Conservation (phyloP, 345 rosid species). For the Hirschfeldia incana region DNA sequence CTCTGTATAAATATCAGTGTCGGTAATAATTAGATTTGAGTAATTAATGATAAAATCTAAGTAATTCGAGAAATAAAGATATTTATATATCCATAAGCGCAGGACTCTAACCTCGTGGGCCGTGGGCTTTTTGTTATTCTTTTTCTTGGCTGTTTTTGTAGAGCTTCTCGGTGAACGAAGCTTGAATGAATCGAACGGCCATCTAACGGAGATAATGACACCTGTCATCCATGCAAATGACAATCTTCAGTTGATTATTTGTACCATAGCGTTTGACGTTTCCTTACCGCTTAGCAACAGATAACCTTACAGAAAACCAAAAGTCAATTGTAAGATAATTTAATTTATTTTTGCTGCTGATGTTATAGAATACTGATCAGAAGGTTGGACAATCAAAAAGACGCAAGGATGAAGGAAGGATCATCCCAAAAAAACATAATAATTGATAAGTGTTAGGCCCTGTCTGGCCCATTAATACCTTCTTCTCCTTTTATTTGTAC, state of each 20-base stretch:
- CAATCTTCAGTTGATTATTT: not conserved
- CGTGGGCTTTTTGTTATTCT: conserved; percentile 9
- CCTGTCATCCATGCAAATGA: conserved; percentile 42
- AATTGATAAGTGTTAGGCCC: not conserved
- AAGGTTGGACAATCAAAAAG: not conserved
- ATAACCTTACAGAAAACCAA: not conserved
- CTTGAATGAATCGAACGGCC: conserved; percentile 1
- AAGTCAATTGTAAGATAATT: not conserved
- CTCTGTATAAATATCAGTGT: not conserved
- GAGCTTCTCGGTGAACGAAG: conserved; percentile 16
- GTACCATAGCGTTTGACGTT: not conserved
- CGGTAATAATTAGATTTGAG: not conserved
- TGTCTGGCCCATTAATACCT: not conserved
- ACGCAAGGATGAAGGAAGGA: too few relatives aligned
- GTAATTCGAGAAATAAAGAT: not conserved
- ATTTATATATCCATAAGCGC: not conserved
- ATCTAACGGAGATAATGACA: conserved; percentile 10
- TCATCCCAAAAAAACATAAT: not conserved
- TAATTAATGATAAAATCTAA: not conserved
- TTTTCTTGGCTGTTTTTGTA: not conserved
- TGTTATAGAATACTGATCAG: not conserved
- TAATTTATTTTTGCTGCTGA: not conserved
- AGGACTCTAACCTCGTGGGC: conserved; percentile 11
- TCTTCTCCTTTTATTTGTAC: not conserved
- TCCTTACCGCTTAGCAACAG: not conserved